A percentile compares a stretch with the other conserved stretches of the same genome.
Evolutionary conservation across 257 asterid genomes (phyloP).

Genomic region (Lithospermum erythrorhizon): DNA sequence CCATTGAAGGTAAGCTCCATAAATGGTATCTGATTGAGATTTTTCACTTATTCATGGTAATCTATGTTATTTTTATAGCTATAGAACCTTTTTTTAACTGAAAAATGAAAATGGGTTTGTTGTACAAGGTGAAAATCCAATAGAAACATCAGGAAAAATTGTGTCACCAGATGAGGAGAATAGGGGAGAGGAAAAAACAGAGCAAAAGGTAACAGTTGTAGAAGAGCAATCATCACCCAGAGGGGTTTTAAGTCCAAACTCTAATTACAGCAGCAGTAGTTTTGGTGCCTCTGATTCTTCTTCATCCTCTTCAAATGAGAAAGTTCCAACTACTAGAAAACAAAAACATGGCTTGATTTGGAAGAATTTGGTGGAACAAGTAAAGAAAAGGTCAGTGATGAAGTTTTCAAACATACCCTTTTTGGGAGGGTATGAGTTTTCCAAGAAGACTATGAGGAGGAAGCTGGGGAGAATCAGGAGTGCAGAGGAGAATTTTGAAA

Average conservation of each 20-base stretch:
- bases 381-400: conserved; percentile 41
- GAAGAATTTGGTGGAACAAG: conserved; percentile 49
- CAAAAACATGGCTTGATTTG: conserved; percentile 15
- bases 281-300: conserved; percentile 8
- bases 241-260: conserved; percentile 50
- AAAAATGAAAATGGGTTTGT: not conserved
- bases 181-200: conserved; percentile 6
- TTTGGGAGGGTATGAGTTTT: conserved; percentile 22
- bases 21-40: too few species aligned
- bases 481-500: conserved; percentile 37
- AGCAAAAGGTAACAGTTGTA: not conserved
- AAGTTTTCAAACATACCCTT: conserved; percentile 24
- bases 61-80: too few species aligned
- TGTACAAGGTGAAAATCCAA: not conserved
- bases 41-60: too few species aligned
- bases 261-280: conserved; percentile 33
- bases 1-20: not conserved
- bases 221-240: conserved; percentile 45
- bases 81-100: too few species aligned
- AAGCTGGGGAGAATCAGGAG: conserved; percentile 43
- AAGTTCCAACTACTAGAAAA: conserved; percentile 18
- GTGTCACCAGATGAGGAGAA: not conserved
- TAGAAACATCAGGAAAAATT: not conserved
- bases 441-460: conserved; percentile 40
- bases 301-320: not conserved